phyloP scores from a whole-genome alignment of 169 alveolate species.

The Eimeria nieschulzi region DNA sequence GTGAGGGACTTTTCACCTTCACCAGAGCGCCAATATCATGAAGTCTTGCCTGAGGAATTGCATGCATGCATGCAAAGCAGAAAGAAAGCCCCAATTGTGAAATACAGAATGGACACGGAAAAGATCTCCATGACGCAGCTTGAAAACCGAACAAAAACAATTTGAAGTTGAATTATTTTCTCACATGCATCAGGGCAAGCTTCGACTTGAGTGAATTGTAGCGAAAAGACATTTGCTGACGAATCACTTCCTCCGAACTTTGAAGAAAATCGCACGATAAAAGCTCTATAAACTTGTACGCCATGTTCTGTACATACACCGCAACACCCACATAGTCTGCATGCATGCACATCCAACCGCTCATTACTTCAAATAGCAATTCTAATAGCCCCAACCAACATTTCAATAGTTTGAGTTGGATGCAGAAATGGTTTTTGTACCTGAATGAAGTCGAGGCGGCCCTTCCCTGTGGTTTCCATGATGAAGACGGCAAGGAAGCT shows the following conservation, averaged over 20 bases:
- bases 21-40: conserved; percentile 81
- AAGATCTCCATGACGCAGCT: too few relatives aligned
- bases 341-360: too few relatives aligned
- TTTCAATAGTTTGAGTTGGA: too few relatives aligned
- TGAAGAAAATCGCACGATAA: conserved; percentile 90
- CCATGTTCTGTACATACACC: conserved; percentile 87
- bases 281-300: conserved; percentile 95
- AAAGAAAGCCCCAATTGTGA: background rate
- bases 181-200: conserved; percentile 88
- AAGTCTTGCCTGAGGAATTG: conserved; percentile 67
- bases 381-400: background rate
- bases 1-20: conserved; percentile 91
- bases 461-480: conserved; percentile 88
- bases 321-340: background rate
- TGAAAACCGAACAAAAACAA: conserved; percentile 18
- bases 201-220: conserved; percentile 89
- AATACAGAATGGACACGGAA: background rate
- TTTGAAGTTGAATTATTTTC: conserved; percentile 71
- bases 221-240: conserved; percentile 91
- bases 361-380: background rate
- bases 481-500: conserved; percentile 90
- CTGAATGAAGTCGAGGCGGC: conserved; percentile 89
- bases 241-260: conserved; percentile 91
- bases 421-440: conserved; percentile 29
- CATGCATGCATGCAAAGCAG: background rate